Percentiles rank a stretch among this genome's conserved stretches.
Conservation (phyloP, 2,329 filamentous ascomycete genomes). For the Taxawa tesnikishii region DNA sequence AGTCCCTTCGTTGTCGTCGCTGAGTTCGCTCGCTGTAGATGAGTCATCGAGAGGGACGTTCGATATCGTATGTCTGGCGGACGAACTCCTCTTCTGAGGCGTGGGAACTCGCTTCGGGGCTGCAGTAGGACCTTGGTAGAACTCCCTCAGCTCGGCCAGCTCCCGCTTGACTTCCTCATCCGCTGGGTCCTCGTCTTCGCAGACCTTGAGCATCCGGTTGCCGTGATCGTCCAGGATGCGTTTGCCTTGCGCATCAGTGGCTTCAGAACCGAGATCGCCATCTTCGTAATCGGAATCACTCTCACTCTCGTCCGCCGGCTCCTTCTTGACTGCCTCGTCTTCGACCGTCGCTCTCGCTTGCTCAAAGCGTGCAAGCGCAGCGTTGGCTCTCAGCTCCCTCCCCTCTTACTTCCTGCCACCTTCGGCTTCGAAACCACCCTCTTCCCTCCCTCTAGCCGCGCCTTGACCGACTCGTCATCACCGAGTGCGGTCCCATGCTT, state of each 20-base stretch:
- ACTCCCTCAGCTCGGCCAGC: slow-evolving; percentile 51
- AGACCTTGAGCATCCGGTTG: slow-evolving; percentile 58
- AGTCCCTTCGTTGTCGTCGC: slow-evolving; percentile 1
- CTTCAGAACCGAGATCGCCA: slow-evolving; percentile 15
- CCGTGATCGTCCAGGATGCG: slow-evolving; percentile 55
- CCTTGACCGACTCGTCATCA: slow-evolving; percentile 53
- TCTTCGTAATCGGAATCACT: slow-evolving; percentile 23
- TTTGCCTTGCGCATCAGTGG: slow-evolving; percentile 52
- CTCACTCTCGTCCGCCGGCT: slow-evolving; percentile 29
- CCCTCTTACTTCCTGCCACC: slow-evolving; percentile 65
- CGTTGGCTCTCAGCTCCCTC: slow-evolving; percentile 62
- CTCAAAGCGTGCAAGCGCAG: slow-evolving; percentile 63
- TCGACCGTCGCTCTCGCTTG: slow-evolving; percentile 29
- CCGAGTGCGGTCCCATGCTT: slow-evolving; percentile 56
- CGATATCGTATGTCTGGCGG: not conserved
- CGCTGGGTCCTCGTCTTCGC: slow-evolving; percentile 44
- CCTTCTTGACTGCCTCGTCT: slow-evolving; percentile 17
- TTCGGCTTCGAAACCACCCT: slow-evolving; percentile 52
- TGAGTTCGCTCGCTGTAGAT: slow-evolving; percentile 9
- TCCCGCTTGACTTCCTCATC: slow-evolving; percentile 52
- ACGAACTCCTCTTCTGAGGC: not conserved
- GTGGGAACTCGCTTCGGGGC: no score
- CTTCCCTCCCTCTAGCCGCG: slow-evolving; percentile 52
- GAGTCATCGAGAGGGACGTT: slow-evolving; percentile 6
- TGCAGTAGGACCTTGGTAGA: no score